A percentile compares a stretch with the other conserved stretches of the same genome.
Evolutionary conservation across 495 filamentous ascomycete species (phyloP).

Genomic region (Letharia columbiana): DNA sequence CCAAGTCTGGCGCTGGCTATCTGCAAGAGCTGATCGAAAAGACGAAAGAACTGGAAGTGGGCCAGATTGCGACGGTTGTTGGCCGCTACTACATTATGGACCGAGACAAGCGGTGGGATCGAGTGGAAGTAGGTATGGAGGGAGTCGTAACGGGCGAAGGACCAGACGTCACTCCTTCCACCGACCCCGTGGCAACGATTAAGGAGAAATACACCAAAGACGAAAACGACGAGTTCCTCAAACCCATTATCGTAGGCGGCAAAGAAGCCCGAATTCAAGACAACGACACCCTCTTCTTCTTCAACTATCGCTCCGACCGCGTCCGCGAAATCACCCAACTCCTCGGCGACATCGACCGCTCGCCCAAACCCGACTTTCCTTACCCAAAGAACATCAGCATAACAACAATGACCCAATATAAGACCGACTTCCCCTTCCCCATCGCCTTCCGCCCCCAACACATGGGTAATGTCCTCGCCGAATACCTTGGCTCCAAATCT

Average conservation of each 20-base stretch:
- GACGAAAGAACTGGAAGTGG: conserved; percentile 73
- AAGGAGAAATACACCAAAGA: conserved; percentile 76
- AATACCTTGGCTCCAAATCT: conserved; percentile 64
- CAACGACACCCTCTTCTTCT: conserved; percentile 94
- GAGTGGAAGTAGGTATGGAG: conserved; percentile 81
- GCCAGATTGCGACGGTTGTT: conserved; percentile 86
- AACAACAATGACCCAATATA: conserved; percentile 99
- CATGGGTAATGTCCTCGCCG: conserved; percentile 94
- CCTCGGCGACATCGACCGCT: conserved; percentile 82
- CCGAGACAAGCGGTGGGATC: conserved; percentile 98
- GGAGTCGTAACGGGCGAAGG: conserved; percentile 80
- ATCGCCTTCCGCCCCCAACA: conserved; percentile 89
- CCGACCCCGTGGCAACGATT: conserved; percentile 78
- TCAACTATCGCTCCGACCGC: conserved; percentile 99
- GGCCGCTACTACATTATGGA: conserved; percentile 99
- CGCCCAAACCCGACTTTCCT: conserved; percentile 80
- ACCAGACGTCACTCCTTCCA: conserved; percentile 49
- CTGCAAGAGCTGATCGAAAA: conserved; percentile 74
- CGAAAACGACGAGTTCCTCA: conserved; percentile 96
- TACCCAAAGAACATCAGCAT: conserved; percentile 87
- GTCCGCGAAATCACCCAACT: conserved; percentile 95
- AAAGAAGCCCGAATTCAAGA: conserved; percentile 78
- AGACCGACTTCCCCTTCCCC: conserved; percentile 85
- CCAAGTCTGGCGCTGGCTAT: conserved; percentile 78
- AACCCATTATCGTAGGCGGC: conserved; percentile 91